Evolutionary conservation across 768 basidiomycete species (phyloP), one percentile per base, ranked within the genome.

Genomic region (Lenzites betulinus): DNA sequence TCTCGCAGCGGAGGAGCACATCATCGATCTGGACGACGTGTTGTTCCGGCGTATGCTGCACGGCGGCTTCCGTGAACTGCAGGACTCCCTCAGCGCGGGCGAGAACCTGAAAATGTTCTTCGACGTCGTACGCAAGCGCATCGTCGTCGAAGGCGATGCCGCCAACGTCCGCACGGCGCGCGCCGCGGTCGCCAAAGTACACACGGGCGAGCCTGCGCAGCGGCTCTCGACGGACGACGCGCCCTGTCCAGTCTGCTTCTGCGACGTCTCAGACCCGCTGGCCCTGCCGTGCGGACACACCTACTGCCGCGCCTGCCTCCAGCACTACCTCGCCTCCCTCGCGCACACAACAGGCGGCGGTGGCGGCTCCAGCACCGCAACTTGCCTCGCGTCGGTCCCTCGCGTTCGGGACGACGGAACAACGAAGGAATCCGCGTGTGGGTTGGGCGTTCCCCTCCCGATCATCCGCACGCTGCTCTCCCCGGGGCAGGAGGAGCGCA

Each of bases 241-340:
- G 3, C 38, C 57, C 22, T 74, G 73, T 51, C 73, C 73, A 1
- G 63, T 74, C 22, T 74, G 73, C 54, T 66, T 72, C 43, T 69
- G 70, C 63, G 67, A 67, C 22, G 51, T 62, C 16, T 61, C 63
- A 1, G 59, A 68, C 54, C 67, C 51, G 33, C 73, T 65, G 56
- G 63, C 51, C 23, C 65, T 66, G 20, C 52, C 71, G 26, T 87
- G 86, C 68, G 75, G 75, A 18, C 85, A 87, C 68, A 63, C 65
- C 23, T 86, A 85, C 67, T 86, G 86, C 71, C 72, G 62, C 28
- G 35, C 68, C 9, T 87, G 85, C 68, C 72, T 86, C 51, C 73
- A 76, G 61, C 73, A 78, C 35, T 59, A 53, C 25, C 58, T 59
- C 23, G 36, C 23, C 0, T 59, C 58, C n/a, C 43, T 59, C 33